Base-by-base conservation (phyloP, 2,329 filamentous ascomycete species). In the Arthrobotrys pseudoclavata region DNA sequence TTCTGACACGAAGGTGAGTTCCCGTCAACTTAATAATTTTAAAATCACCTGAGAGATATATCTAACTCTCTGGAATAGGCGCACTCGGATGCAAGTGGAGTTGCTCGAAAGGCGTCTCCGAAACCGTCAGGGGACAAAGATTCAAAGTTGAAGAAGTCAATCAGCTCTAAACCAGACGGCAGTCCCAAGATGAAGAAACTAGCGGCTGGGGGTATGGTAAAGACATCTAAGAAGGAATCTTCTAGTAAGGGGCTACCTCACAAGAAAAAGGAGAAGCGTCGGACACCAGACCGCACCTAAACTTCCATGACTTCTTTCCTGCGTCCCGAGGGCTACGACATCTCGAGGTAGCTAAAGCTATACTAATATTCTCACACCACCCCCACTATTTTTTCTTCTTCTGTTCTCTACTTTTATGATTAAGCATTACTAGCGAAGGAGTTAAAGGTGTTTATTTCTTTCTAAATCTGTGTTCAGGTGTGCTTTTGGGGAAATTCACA, bases 211-310 rank as follows among this genome's bases (percentile, higher is more conserved):
- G 50, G 66, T 22, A 31, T 70, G 13, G 60, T 26, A 42, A 76
- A 76, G 34, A 29, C 63, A 1, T 70, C 66, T 2, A 76, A 76
- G 52, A 76, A 76, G 31, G 72, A 76, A 37, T 42, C 72, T 26
- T 76, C 66, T 1, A 67, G 57, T 22, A 76, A 76, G 22, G 47
- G 57, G 12, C 50, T 70, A 9, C 66, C 72, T 29, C 66, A 66
- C 60, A 76, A 76, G 24, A 76, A 76, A 64, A 76, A 76, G 42
- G 72, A 76, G 40, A 76, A 70, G 52, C 60, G 72, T 6, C 53
- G 53, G 5, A 76, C 72, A 10, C 72, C 72, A 15, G 72, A 76
- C 34, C 72, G 66, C 15, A 22, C 66, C 10, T 76, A 70, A 34
- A 26, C 4, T 6, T 20, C n/a, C 20, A 4, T 42, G 15, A 29